Conservation (phyloP, 371 early-diverging fungal species). For the Syncephalastrum racemosum region DNA sequence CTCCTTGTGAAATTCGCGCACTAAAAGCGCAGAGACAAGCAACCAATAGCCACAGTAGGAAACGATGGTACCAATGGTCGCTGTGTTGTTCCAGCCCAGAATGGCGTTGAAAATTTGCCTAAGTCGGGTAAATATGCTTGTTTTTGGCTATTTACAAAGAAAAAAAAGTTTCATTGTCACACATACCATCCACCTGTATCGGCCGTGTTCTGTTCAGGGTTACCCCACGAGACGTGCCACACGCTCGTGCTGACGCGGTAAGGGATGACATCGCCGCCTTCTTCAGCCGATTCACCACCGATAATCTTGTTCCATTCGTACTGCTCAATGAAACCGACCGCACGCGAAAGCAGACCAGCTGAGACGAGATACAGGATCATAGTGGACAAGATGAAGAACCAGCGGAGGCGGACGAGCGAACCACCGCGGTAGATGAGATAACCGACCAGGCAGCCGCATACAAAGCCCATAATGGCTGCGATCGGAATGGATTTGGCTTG, state of each 20-base stretch:
- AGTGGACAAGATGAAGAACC: conserved; percentile 77
- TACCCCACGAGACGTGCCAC: conserved; percentile 44
- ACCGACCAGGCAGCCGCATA: conserved; percentile 68
- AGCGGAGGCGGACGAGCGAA: conserved; percentile 61
- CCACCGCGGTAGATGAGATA: conserved; percentile 69
- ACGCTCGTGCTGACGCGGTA: conserved; percentile 36
- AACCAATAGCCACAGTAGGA: conserved; percentile 81
- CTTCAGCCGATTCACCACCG: conserved; percentile 49
- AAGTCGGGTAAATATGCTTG: neutral
- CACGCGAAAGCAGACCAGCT: conserved; percentile 69
- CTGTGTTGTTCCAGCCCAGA: conserved; percentile 77
- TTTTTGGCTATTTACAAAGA: neutral
- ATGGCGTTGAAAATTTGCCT: conserved; percentile 71
- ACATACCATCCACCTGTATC: conserved; percentile 37
- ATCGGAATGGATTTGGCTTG: conserved; percentile 72
- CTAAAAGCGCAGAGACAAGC: conserved; percentile 46
- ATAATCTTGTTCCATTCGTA: conserved; percentile 55
- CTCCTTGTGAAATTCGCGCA: conserved; percentile 45
- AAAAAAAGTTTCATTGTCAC: neutral
- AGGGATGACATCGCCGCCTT: conserved; percentile 34
- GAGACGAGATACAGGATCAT: conserved; percentile 75
- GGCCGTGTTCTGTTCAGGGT: conserved; percentile 23
- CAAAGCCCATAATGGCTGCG: conserved; percentile 70
- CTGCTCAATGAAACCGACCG: conserved; percentile 60
- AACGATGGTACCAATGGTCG: conserved; percentile 66